Evolutionary conservation across 2,329 filamentous ascomycete species (phyloP).

Genomic region (Hymenoscyphus repandus): DNA sequence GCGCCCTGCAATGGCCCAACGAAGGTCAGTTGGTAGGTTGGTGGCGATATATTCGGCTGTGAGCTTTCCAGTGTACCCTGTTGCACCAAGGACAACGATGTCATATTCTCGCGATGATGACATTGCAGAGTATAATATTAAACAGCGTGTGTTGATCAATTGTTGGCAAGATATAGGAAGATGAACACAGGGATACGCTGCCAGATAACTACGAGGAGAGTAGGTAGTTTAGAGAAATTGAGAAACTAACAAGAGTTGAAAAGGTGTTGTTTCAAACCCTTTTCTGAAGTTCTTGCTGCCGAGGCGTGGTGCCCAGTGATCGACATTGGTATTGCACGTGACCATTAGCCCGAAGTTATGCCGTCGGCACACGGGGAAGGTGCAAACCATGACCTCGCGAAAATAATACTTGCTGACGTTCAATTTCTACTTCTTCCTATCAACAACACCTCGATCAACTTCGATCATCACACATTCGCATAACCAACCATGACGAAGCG

Average conservation of each 20-base stretch:
- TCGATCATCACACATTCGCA: slow-evolving; percentile 24
- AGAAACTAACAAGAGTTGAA: too few relatives aligned
- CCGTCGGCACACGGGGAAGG: neutral
- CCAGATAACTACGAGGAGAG: too few relatives aligned
- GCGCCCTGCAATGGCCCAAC: slow-evolving; percentile 84
- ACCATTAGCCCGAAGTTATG: neutral
- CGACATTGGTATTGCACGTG: neutral
- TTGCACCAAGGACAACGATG: slow-evolving; percentile 61
- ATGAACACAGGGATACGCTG: too few relatives aligned
- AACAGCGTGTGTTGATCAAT: too few relatives aligned
- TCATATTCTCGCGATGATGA: slow-evolving; percentile 46
- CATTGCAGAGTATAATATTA: slow-evolving; percentile 6
- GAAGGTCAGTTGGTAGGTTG: slow-evolving; percentile 67
- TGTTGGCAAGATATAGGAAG: too few relatives aligned
- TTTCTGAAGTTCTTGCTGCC: too few relatives aligned
- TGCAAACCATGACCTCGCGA: slow-evolving; percentile 6
- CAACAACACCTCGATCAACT: too few relatives aligned
- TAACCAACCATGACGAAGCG: slow-evolving; percentile 83
- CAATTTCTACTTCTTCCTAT: slow-evolving; percentile 15
- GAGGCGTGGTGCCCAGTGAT: too few relatives aligned
- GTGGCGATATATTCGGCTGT: slow-evolving; percentile 70
- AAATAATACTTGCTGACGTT: slow-evolving; percentile 13
- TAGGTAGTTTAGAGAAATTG: too few relatives aligned
- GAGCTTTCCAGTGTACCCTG: slow-evolving; percentile 78
- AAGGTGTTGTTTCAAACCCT: too few relatives aligned